Conservation (phyloP, 257 asterid species). For the Eucommia ulmoides region DNA sequence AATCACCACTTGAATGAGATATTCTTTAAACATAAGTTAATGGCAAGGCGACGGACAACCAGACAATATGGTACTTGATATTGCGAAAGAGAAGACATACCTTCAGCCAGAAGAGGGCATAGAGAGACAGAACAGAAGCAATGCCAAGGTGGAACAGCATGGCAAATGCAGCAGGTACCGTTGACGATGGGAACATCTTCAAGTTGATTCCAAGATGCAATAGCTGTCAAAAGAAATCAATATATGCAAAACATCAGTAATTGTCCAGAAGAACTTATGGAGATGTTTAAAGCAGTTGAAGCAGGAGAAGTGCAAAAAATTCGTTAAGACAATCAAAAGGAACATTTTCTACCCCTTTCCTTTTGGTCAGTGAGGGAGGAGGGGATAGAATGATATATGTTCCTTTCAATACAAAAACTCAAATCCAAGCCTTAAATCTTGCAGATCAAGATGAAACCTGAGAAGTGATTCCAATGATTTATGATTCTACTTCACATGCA, state of each 20-base stretch:
- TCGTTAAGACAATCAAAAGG: conserved; percentile 3
- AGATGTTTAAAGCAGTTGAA: neutral
- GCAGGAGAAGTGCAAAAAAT: neutral
- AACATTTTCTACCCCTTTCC: no score
- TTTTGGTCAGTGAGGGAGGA: no score
- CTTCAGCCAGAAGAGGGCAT: conserved; percentile 82
- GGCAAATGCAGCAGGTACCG: conserved; percentile 61
- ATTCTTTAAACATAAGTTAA: no score
- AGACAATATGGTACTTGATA: no score
- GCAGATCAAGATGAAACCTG: no score
- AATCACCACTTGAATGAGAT: no score
- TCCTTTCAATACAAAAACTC: no score
- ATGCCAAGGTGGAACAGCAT: conserved; percentile 67
- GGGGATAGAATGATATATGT: no score
- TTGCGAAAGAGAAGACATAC: conserved; percentile 23
- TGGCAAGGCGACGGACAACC: no score
- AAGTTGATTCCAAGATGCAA: conserved; percentile 56
- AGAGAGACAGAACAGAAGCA: conserved; percentile 73
- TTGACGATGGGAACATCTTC: conserved; percentile 62
- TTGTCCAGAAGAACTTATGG: neutral
- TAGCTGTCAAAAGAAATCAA: conserved; percentile 36
- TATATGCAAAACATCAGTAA: neutral
- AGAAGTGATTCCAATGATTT: no score
- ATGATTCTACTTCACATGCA: no score
- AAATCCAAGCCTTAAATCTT: no score